Conservation (phyloP, 805 yeast genomes). For the Suhomyces tanzawaensis region DNA sequence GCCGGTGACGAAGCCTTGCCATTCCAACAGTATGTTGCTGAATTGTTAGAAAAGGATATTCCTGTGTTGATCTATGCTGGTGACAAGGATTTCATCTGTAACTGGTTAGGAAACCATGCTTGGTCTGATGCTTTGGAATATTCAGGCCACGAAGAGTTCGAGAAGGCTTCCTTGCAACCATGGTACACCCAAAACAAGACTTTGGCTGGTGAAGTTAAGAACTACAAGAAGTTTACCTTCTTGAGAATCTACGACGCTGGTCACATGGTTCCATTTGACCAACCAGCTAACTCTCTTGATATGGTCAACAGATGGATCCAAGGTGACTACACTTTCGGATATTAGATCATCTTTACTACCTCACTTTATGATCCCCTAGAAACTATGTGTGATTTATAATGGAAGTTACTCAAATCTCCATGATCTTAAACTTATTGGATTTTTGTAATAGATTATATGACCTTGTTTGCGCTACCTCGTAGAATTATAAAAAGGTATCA, state of each 20-base stretch:
- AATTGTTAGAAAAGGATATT: slow-evolving; percentile 35
- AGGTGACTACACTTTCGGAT: slow-evolving; percentile 38
- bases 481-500: too few species aligned
- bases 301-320: slow-evolving; percentile 24
- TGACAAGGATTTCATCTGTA: slow-evolving; percentile 45
- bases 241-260: slow-evolving; percentile 25
- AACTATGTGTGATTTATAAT: too few species aligned
- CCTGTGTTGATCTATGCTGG: slow-evolving; percentile 46
- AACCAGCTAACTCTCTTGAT: slow-evolving; percentile 21
- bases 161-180: slow-evolving; percentile 15
- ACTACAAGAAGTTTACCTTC: slow-evolving; percentile 22
- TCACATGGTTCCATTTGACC: slow-evolving; percentile 27
- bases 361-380: too few species aligned
- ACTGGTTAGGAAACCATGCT: slow-evolving; percentile 45
- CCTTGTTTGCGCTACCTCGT: too few species aligned
- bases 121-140: slow-evolving; percentile 30
- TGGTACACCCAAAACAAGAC: slow-evolving; percentile 17
- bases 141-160: slow-evolving; percentile 17
- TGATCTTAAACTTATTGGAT: too few species aligned
- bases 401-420: too few species aligned
- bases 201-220: slow-evolving; percentile 42
- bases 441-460: too few species aligned
- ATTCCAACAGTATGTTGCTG: slow-evolving; percentile 60
- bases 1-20: slow-evolving; percentile 70
- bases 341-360: slow-evolving; percentile 1